These are phyloP conservation scores for Termitomyces sp. DNA, from an alignment of 768 basidiomycete species.

Conservation along the genomic window DNA sequence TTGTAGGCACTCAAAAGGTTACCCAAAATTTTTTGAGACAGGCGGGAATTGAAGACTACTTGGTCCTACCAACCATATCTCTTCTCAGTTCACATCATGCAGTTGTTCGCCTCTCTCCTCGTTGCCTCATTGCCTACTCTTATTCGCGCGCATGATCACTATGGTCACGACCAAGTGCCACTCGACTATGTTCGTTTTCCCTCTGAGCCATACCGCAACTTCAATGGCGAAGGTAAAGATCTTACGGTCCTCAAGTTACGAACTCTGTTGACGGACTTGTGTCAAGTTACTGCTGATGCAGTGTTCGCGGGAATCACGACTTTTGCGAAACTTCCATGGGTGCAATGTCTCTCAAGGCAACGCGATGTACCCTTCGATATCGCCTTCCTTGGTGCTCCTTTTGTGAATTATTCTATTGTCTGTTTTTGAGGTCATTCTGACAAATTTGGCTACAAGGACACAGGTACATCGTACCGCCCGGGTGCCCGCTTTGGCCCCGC, in stretches of 20 bases:
- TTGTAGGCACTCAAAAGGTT: neutral
- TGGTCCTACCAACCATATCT: neutral
- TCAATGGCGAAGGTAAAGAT: constrained; percentile 47
- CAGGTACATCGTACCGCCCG: constrained; percentile 73
- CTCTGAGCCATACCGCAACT: constrained; percentile 55
- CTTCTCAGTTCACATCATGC: neutral
- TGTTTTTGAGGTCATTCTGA: neutral
- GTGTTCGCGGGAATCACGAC: constrained; percentile 81
- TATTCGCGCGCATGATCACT: neutral
- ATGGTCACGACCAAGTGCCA: constrained; percentile 47
- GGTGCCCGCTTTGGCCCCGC: constrained; percentile 86
- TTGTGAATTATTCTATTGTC: constrained; percentile 38
- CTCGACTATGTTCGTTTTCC: constrained; percentile 67
- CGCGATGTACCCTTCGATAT: constrained; percentile 64
- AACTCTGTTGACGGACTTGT: neutral
- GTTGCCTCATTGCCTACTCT: neutral
- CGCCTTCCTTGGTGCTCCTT: constrained; percentile 78
- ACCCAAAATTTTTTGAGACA: no score
- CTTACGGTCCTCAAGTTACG: neutral
- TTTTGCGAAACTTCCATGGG: constrained; percentile 86
- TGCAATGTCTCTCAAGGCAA: constrained; percentile 69
- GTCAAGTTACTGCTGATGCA: constrained; percentile 67
- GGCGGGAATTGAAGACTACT: no score
- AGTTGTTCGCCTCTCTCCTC: neutral
- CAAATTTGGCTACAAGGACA: constrained; percentile 39